Base-by-base conservation (phyloP, 2,329 filamentous ascomycete genomes). In the Dothidotthia symphoricarpi region DNA sequence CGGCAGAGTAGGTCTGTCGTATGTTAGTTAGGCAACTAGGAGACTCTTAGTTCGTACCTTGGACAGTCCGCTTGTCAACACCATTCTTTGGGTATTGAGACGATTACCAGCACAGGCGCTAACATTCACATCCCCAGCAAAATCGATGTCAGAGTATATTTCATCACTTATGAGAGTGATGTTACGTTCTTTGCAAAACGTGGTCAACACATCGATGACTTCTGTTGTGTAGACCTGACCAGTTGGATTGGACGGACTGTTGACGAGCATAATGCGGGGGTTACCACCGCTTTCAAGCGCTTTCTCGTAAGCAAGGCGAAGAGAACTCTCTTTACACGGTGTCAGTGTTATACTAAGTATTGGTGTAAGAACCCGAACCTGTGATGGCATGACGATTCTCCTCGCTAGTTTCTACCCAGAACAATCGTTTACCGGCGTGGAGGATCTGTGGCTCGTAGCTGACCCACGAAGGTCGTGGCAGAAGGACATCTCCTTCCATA, bases 221-320 rank as follows among this genome's bases (percentile, higher is more conserved):
- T 22, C n/a, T 14, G 15, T 12, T 6, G n/a, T 33, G 14, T 24
- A 39, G 3, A 28, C 16, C 6, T 26, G 30, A 6, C 36, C 36
- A n/a, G 36, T 39, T 7, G 36, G 36, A 14, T 39, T 39, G n/a
- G 36, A 39, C 4, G 36, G 36, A 24, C 36, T 39, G 26, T 39
- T 39, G 30, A 39, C 25, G 7, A 39, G 36, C 30, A 39, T 24
- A 11, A 34, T 29, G 6, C 36, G 26, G 9, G 36, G 36, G 5
- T 24, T 15, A 6, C 12, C 31, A 3, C 31, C 31, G 11, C 10
- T 12, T 12, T 24, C 13, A 2, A 26, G 7, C 1, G 36, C 36
- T 7, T 25, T 6, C 12, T 34, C 15, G 17, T 33, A 39, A 3
- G 34, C 8, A 8, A 17, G 13, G 24, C 12, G 32, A 5, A 24